Evolutionary conservation across 2,329 filamentous ascomycete species (phyloP), one percentile per base, ranked within the genome.

Genomic region (Chalaropsis thielavioides): DNA sequence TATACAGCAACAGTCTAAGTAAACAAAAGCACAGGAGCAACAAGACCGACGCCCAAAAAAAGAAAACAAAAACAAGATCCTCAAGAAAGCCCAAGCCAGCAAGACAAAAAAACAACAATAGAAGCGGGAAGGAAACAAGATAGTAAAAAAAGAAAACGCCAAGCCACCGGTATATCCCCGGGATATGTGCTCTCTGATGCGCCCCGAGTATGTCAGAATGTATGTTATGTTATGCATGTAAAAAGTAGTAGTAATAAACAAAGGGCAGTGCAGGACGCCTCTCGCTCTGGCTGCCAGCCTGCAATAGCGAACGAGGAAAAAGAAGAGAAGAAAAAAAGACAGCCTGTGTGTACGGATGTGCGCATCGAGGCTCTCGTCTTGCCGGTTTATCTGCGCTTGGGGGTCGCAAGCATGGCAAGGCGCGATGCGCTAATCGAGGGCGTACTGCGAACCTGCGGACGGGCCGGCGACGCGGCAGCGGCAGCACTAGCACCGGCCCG

Each of bases 371-470:
- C 2, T 19, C 24, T 31, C 31, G 3, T 6, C 31, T 31, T 31
- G 31, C 2, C 27, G 15, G 6, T 31, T 41, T 58, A 67, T 59
- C 65, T 43, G 38, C 43, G 59, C 59, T 67, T 67, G 10, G 65
- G 65, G 15, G 56, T 46, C 40, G 65, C 65, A 41, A 67, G 51
- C 62, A 43, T 51, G 17, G 62, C 62, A 31, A 67, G 51, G 31
- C 65, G 58, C 24, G 65, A 61, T 6, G 65, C 65, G 13, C 62
- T 67, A 15, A 64, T 59, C 13, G 51, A 43, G 24, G 64, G 24
- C 56, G 64, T 44, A 58, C 49, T 54, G 31, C 61, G 61, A 41
- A 38, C 58, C 22, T 35, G 44, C 7, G 35, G 15, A 38, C 51
- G 63, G 11, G 49, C 40, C 8, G 64, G 64, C 0, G 60, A 63